Conservation (phyloP, 257 asterid species). For the Capsicum chinense region DNA sequence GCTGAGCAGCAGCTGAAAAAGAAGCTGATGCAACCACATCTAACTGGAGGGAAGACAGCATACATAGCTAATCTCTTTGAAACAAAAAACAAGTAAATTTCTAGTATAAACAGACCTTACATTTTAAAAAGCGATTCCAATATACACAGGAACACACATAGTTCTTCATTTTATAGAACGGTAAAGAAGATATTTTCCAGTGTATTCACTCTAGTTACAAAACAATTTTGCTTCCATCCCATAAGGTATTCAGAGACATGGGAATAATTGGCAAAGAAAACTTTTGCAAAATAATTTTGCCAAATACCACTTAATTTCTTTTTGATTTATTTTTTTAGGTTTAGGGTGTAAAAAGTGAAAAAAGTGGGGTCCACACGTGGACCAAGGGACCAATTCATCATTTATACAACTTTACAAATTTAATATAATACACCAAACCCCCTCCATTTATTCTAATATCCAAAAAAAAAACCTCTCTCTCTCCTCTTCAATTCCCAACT, state of each 20-base stretch:
- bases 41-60: constrained; percentile 36
- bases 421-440: no score
- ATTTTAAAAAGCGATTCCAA: not conserved
- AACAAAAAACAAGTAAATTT: constrained; percentile 18
- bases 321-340: no score
- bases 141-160: not conserved
- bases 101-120: not conserved
- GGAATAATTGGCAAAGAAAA: no score
- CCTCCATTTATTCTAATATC: no score
- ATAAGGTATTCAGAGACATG: not conserved
- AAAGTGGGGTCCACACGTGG: no score
- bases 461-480: no score
- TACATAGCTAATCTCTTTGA: not conserved
- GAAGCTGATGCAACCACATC: constrained; percentile 66
- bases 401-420: no score
- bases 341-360: no score
- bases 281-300: no score
- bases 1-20: constrained; percentile 52
- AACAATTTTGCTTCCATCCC: not conserved
- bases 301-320: no score
- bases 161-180: not conserved
- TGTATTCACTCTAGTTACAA: not conserved
- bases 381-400: no score
- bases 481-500: no score
- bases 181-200: not conserved